Base-by-base conservation (phyloP, 1,284 basidiomycete genomes). In the Vanrija sp. region DNA sequence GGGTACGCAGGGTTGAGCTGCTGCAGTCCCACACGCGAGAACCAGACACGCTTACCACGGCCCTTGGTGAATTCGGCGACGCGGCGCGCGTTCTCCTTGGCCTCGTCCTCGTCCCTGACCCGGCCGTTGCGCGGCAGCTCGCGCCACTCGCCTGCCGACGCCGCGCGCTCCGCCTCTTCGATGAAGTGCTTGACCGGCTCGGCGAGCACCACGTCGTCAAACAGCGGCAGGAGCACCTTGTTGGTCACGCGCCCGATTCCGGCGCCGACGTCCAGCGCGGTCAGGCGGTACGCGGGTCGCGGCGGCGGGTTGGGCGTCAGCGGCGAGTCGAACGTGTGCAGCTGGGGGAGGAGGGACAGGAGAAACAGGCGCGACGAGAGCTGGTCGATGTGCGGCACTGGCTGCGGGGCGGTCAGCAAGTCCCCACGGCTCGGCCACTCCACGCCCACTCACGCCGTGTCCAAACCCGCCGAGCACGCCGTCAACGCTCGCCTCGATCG, bases 171-270 rank as follows among this genome's bases (percentile, higher is more conserved):
- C 0, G 90, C 92, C 66, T 88, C 83, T 40, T 81, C 75, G 23
- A 95, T 80, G 71, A 96, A 92, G 40, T 83, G 76, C 23, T 81
- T 80, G 1, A 91, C 89, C 3, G 93, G 93, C 72, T 97, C 93
- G 55, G 93, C 82, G 39, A 95, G 82, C 42, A 92, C 85, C 42
- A 96, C 88, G 66, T 91, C 87, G 29, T 86, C 83, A 58, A 92
- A 83, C 48, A 96, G 84, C 64, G 87, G 87, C 6, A 96, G 82
- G 10, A 97, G 83, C 12, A 91, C 88, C 59, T 88, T 85, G 5
- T 83, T 80, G 0, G 91, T 94, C 29, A 95, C 91, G 51, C 94
- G 85, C 8, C 94, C 93, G 48, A 97, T 87, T 3, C 93, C 93
- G 16, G 91, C 75, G 23, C 81, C 93, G 51, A 93, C 89, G 66